Percentiles rank a stretch among this genome's conserved stretches.
Evolutionary conservation across 306 rosid genomes (phyloP).

Genomic region (Vigna reflexopilosa): DNA sequence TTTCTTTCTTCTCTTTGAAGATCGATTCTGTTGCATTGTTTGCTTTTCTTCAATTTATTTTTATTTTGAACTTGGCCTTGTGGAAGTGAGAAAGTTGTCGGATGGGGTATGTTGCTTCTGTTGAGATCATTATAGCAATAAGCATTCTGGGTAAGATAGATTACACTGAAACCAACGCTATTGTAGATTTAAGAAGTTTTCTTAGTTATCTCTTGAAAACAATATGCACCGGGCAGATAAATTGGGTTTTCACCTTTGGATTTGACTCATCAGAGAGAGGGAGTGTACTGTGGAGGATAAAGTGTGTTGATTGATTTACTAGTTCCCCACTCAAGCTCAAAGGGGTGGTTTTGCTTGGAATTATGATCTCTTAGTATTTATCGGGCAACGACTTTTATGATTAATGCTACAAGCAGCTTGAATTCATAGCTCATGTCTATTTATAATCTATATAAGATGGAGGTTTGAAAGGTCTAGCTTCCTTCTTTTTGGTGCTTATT

Average conservation of each 20-base stretch:
- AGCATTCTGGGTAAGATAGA: neutral
- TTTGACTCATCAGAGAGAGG: neutral
- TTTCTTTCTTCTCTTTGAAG: neutral
- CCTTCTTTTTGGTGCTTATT: neutral
- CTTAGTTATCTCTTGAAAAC: neutral
- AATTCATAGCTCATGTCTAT: neutral
- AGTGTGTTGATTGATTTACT: neutral
- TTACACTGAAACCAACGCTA: neutral
- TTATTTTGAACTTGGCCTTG: neutral
- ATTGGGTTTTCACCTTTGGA: neutral
- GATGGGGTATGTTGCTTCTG: slow-evolving; percentile 5
- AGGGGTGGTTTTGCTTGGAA: slow-evolving; percentile 3
- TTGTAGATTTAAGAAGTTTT: neutral
- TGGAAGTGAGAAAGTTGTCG: neutral
- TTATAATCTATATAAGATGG: neutral
- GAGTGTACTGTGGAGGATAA: neutral
- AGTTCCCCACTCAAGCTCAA: neutral
- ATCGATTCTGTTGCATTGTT: slow-evolving; percentile 7
- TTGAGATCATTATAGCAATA: neutral
- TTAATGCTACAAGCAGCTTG: neutral
- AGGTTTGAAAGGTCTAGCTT: slow-evolving; percentile 8
- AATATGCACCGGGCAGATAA: neutral
- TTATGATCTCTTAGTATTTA: neutral
- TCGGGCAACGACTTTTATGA: slow-evolving; percentile 11
- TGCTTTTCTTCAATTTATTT: neutral